Base-by-base conservation (phyloP, 257 asterid species). In the Primulina tabacum region DNA sequence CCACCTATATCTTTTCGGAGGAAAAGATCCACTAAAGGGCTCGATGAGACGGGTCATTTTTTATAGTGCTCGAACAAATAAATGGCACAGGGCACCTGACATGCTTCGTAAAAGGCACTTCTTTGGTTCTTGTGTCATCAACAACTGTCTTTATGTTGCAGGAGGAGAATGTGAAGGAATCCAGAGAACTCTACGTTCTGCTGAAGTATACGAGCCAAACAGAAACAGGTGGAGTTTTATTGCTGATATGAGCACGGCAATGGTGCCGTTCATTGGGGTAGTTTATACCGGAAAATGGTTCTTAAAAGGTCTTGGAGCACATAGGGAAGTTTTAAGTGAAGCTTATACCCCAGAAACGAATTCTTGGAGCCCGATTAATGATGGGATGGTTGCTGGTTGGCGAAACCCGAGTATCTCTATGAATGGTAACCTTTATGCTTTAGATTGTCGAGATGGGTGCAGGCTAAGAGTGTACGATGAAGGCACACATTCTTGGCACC, bases 81-180 rank as follows among this genome's bases (percentile, higher is more conserved):
- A 85, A 68, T 85, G 90, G 90, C 88, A 83, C 60, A 75, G 90
- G 73, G 86, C 88, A 4, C 90, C 90, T 0, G 88, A 85, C 62
- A 85, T 85, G 90, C 90, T 85, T 29, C 85, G 90, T 1, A 79
- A 67, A 61, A 60, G 90, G 62, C 90, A 85, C 64, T 81, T 85
- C 71, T 83, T 81, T 29, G 90, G 90, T 18, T 78, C 89, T 2
- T 86, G 91, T 5, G 91, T 86, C 11, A 76, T 86, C 4, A 86
- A 86, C 76, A 86, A 86, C 77, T 81, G 89, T 43, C 89, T 86
- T 33, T 86, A 83, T 37, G 91, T 86, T 6, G 91, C 91, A 0
- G 91, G 91, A 9, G 91, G 91, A 56, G 91, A 86, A 58, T 86
- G 91, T 52, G 89, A 86, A 63, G 91, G 89, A 62, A 83, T 86